Conservation (phyloP, 495 filamentous ascomycete species). For the Achaetomiella virescens region DNA sequence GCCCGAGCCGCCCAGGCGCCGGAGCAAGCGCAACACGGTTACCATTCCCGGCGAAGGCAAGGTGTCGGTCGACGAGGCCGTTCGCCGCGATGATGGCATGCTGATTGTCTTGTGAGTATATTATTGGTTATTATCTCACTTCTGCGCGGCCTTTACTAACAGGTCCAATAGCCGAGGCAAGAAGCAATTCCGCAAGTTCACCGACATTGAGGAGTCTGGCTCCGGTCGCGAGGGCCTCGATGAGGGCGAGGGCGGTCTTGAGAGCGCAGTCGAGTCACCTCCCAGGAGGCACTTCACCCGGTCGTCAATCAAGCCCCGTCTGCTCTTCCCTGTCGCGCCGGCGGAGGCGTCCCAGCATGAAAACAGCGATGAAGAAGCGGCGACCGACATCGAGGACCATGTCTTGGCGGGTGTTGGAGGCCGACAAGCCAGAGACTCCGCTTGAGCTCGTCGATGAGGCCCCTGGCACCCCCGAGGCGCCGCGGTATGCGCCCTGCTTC, state of each 20-base stretch:
- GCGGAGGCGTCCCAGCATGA: conserved; percentile 41
- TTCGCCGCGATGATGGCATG: conserved; percentile 68
- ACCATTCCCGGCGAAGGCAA: conserved; percentile 48
- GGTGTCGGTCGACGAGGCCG: conserved; percentile 54
- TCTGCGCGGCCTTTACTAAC: conserved; percentile 15
- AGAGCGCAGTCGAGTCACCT: conserved; percentile 41
- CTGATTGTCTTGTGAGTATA: conserved; percentile 77
- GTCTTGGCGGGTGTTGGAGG: conserved; percentile 46
- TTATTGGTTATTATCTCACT: background rate
- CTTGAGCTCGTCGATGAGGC: conserved; percentile 22
- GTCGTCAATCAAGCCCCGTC: conserved; percentile 71
- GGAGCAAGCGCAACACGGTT: conserved; percentile 42
- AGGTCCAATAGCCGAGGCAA: conserved; percentile 68
- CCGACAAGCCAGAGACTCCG: conserved; percentile 44
- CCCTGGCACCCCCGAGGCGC: conserved; percentile 45
- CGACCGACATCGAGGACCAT: conserved; percentile 48
- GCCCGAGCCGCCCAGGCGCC: conserved; percentile 30
- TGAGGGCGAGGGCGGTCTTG: conserved; percentile 41
- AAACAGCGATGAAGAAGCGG: conserved; percentile 52
- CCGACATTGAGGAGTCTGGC: conserved; percentile 27
- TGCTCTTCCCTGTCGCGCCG: conserved; percentile 65
- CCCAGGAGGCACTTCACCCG: conserved; percentile 57
- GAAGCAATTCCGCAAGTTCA: conserved; percentile 70
- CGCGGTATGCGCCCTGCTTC: conserved; percentile 48
- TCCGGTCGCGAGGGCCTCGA: conserved; percentile 32